Conservation (phyloP, 208 protist species). For the Trypanosoma vivax region DNA sequence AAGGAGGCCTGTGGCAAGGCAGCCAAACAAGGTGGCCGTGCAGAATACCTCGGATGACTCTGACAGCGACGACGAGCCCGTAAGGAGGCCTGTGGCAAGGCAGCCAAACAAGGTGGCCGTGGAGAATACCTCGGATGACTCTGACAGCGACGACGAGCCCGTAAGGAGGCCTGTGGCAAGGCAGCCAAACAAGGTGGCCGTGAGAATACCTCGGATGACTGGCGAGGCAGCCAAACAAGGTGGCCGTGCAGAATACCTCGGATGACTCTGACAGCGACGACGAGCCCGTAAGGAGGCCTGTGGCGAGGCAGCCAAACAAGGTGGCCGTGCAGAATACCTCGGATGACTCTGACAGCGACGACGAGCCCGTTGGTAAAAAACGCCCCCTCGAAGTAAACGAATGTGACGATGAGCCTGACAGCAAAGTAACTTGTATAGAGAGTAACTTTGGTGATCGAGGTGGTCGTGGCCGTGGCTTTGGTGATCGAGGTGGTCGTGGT, state of each 20-base stretch:
- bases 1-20: neutral
- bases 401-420: slow-evolving; percentile 12
- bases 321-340: neutral
- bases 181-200: neutral
- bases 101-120: neutral
- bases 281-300: slow-evolving; percentile 3
- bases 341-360: slow-evolving; percentile 19
- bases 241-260: neutral
- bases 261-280: neutral
- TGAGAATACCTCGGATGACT: neutral
- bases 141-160: slow-evolving; percentile 2
- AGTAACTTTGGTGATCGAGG: slow-evolving; percentile 18
- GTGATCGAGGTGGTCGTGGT: slow-evolving; percentile 16
- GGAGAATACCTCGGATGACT: neutral
- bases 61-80: slow-evolving; percentile 1
- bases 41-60: neutral
- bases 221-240: neutral
- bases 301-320: neutral
- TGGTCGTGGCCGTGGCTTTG: slow-evolving; percentile 15
- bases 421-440: no score
- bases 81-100: neutral
- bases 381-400: slow-evolving; percentile 12
- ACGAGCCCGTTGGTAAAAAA: slow-evolving; percentile 25
- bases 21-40: neutral
- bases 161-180: neutral